Evolutionary conservation across 176 grass and related monocot species (phyloP), one percentile per base, ranked within the genome.

Genomic region (Canna indica): DNA sequence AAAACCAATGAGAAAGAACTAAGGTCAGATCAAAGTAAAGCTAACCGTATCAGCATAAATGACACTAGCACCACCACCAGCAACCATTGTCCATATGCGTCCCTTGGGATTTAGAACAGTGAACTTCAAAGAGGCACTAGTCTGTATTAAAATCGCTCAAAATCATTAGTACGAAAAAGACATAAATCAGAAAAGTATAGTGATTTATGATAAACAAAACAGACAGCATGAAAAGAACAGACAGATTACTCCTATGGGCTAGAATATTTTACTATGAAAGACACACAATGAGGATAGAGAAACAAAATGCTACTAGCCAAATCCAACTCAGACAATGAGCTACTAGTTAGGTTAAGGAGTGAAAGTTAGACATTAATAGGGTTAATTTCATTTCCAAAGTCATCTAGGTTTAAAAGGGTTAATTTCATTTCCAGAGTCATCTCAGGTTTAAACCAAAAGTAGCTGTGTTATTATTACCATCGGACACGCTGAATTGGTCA

Each of bases 31-130:
- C 4, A 16, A 53, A 73, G 0, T 8, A 18, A 12, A 67, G 70
- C 83, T 76, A 86, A 96, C 91, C 3, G 91, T 96, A 69, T 96
- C 91, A 68, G 88, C 91, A 22, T 96, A 96, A 82, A 96, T 96
- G 79, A 96, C 91, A 76, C 91, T 96, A 32, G 91, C 91, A 81
- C 91, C 91, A 45, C 91, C 91, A 74, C 91, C 91, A 25, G 91
- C 91, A 34, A 96, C 88, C 91, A 96, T 96, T 53, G 88, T 96
- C 88, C 91, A 96, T 29, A 96, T 96, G 30, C 88, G 88, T 11
- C 88, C 88, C 74, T 91, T 91, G 39, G 83, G 78, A 76, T 96
- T 96, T 62, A 96, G 62, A 80, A 88, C 88, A 67, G 88, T 91
- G 76, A 96, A 96, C 75, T 96, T 96, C 70, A 96, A 75, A 44